Conservation (phyloP, 2,329 filamentous ascomycete genomes). For the Aspergillus viridinutans region DNA sequence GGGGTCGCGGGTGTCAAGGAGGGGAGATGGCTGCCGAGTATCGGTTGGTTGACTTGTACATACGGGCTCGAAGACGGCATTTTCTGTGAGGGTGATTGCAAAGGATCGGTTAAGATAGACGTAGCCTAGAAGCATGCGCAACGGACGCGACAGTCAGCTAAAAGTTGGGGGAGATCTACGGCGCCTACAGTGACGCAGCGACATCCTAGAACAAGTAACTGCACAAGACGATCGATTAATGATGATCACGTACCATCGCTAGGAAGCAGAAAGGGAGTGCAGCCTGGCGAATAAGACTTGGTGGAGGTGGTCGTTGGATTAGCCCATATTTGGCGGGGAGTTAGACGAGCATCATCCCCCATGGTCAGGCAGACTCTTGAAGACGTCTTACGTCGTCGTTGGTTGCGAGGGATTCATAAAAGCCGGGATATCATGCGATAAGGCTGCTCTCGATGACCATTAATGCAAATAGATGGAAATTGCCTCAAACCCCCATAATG, state of each 20-base stretch:
- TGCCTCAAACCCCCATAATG: not conserved
- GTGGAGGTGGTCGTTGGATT: constrained; percentile 35
- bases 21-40: constrained; percentile 40
- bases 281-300: constrained; percentile 44
- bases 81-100: constrained; percentile 43
- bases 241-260: constrained; percentile 46
- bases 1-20: constrained; percentile 71
- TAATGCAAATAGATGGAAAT: not conserved
- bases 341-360: constrained; percentile 30
- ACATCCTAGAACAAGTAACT: no score
- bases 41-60: constrained; percentile 41
- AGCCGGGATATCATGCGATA: not conserved
- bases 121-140: constrained; percentile 25
- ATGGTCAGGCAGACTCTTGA: constrained; percentile 22
- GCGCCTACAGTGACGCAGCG: no score
- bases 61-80: constrained; percentile 48
- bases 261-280: constrained; percentile 60
- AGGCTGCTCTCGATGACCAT: not conserved
- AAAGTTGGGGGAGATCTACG: not conserved
- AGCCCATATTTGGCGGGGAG: constrained; percentile 40
- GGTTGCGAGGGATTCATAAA: not conserved
- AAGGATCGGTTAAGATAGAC: constrained; percentile 40
- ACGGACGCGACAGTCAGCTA: not conserved
- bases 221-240: not conserved
- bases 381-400: constrained; percentile 11